Base-by-base conservation (phyloP, 2,329 filamentous ascomycete genomes). In the Zopfia rhizophila region DNA sequence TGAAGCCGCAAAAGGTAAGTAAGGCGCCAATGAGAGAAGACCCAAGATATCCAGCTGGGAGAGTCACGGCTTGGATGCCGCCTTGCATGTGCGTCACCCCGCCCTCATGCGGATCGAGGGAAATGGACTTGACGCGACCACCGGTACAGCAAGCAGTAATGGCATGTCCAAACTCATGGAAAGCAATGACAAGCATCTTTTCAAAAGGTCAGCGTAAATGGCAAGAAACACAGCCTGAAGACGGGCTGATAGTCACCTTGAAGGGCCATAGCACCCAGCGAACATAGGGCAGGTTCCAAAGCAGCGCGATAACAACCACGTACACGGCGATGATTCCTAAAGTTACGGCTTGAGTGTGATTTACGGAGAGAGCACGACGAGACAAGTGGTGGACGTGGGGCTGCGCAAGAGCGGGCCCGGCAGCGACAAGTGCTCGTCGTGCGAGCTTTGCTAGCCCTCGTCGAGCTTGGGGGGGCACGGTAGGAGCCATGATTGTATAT, bases 241-340 rank as follows among this genome's bases (percentile, higher is more conserved):
- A 53, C 60, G 10, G 17, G 50, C 66, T 55, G n/a, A n/a, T n/a
- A n/a, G n/a, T n/a, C 66, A 88, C 86, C 75, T 92, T 92, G 76
- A 92, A 91, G 3, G 89, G 89, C 88, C 88, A 92, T 24, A 92
- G 74, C 1, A 87, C 78, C 79, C 84, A 87, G 44, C 83, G 80
- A n/a, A 92, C 72, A 68, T 90, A 90, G 1, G 89, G 89, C 1
- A 91, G 69, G 72, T 91, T 91, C 89, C 89, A 92, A 3, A 92
- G 75, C 29, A 92, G 77, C 4, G 87, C 88, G 55, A 92, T 92
- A 33, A 80, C 79, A 13, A 90, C 87, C 2, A 88, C 80, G 70
- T 91, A 91, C 24, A 78, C 85, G 7, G 72, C 86, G 58, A 91
- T 89, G 28, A 90, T 76, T 7, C 87, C 87, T 18, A 91, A 74